Percentiles rank a stretch among this genome's conserved stretches.
Evolutionary conservation across 2,329 filamentous ascomycete species (phyloP).

Genomic region (Hypoxylon sp.): DNA sequence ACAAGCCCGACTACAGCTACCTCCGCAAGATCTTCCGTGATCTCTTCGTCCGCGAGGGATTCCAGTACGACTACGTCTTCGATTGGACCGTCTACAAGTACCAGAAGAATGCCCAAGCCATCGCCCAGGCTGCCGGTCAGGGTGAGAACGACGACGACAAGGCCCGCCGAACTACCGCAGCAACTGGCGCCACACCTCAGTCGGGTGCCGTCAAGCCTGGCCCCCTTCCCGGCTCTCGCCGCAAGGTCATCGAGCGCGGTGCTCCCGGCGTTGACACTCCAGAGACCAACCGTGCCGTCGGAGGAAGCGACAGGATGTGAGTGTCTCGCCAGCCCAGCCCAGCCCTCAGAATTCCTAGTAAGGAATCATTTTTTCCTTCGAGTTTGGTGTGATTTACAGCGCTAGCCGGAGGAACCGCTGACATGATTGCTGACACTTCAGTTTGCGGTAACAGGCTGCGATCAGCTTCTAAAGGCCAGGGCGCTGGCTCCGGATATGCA

Average conservation of each 20-base stretch:
- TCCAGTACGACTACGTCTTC: constrained; percentile 99
- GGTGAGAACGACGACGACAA: constrained; percentile 81
- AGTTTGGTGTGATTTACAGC: constrained; percentile 81
- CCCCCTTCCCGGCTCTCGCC: constrained; percentile 78
- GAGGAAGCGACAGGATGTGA: constrained; percentile 95
- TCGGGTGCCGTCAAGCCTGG: constrained; percentile 73
- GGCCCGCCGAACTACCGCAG: constrained; percentile 71
- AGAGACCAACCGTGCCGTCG: constrained; percentile 77
- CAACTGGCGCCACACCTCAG: constrained; percentile 66
- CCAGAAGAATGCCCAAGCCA: constrained; percentile 98
- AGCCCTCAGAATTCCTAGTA: constrained; percentile 78
- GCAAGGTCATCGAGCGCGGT: constrained; percentile 82
- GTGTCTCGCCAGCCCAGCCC: constrained; percentile 69
- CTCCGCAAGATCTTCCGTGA: constrained; percentile 99
- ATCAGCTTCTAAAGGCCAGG: constrained; percentile 77
- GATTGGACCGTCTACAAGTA: constrained; percentile 99
- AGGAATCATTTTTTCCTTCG: constrained; percentile 86
- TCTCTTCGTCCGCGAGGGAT: constrained; percentile 97
- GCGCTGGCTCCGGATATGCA: constrained; percentile 52
- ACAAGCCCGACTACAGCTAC: constrained; percentile 99
- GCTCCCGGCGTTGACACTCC: constrained; percentile 70
- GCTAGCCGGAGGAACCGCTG: constrained; percentile 79
- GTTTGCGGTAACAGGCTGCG: constrained; percentile 87
- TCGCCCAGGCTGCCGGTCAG: constrained; percentile 79
- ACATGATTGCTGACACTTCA: constrained; percentile 82